A percentile compares a stretch with the other conserved stretches of the same genome.
Conservation (phyloP, 805 yeast genomes). For the Wickerhamomyces chaumierensis region DNA sequence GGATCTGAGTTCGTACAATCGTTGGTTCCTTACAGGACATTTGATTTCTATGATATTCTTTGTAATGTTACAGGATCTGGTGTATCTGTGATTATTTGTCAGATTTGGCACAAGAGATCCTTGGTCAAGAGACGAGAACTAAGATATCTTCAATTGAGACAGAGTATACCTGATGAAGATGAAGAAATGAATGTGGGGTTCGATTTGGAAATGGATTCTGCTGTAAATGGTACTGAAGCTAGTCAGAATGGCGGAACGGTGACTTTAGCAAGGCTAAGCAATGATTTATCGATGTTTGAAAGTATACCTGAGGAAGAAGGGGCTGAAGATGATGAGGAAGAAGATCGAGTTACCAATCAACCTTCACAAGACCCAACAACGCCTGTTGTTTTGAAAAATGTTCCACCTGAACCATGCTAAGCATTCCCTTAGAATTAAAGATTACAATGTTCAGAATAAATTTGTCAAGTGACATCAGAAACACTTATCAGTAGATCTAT, state of each 20-base stretch:
- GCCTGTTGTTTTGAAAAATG: slow-evolving; percentile 5
- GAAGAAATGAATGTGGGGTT: slow-evolving; percentile 15
- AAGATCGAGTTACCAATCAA: no score
- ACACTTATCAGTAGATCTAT: no score
- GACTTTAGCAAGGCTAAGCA: slow-evolving; percentile 14
- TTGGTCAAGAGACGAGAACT: slow-evolving; percentile 14
- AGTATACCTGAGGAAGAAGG: not conserved
- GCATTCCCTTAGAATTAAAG: no score
- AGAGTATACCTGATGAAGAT: slow-evolving; percentile 17
- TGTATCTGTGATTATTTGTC: slow-evolving; percentile 8
- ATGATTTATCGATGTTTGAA: not conserved
- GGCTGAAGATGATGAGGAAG: not conserved
- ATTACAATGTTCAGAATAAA: no score
- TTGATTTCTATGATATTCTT: slow-evolving; percentile 38
- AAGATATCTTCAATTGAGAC: slow-evolving; percentile 16
- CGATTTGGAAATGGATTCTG: slow-evolving; percentile 10
- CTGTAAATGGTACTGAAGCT: not conserved
- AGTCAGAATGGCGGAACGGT: slow-evolving; percentile 15
- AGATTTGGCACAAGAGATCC: slow-evolving; percentile 13
- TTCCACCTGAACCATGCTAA: slow-evolving; percentile 12
- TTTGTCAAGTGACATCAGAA: no score
- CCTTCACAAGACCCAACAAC: no score
- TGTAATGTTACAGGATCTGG: slow-evolving; percentile 23
- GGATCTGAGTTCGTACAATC: slow-evolving; percentile 42
- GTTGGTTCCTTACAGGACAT: slow-evolving; percentile 31